phyloP scores from a whole-genome alignment of 768 basidiomycete genomes.

The Rhodotorula taiwanensis region DNA sequence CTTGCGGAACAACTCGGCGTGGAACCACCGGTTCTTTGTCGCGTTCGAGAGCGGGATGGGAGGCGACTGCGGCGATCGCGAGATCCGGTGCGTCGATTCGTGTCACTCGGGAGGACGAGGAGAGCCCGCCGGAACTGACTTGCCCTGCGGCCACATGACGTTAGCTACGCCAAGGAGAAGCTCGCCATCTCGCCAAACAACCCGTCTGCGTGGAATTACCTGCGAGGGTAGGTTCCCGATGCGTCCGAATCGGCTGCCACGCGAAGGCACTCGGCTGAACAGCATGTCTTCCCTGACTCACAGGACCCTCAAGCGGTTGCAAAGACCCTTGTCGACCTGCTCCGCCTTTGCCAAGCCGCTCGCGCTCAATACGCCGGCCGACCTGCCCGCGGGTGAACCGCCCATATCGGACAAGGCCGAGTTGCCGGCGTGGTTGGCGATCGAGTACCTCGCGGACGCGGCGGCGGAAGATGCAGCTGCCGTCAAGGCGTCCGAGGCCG shows the following conservation, averaged over 20 bases:
- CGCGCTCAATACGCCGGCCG: slow-evolving; percentile 43
- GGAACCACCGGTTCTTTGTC: slow-evolving; percentile 92
- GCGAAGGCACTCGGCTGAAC: too few relatives aligned
- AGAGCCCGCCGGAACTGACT: too few relatives aligned
- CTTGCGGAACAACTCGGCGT: slow-evolving; percentile 91
- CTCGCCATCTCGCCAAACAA: slow-evolving; percentile 87
- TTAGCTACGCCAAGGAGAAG: slow-evolving; percentile 71
- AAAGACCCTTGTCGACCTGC: slow-evolving; percentile 55
- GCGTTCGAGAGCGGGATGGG: slow-evolving; percentile 61
- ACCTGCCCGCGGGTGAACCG: slow-evolving; percentile 45
- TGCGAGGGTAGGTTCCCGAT: slow-evolving; percentile 54
- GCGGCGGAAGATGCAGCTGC: slow-evolving; percentile 15
- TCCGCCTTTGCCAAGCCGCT: slow-evolving; percentile 62
- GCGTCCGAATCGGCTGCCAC: too few relatives aligned
- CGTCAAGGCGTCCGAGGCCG: background rate
- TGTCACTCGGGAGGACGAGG: too few relatives aligned
- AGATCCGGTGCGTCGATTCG: slow-evolving; percentile 65
- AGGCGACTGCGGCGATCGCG: slow-evolving; percentile 59
- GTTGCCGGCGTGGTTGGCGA: slow-evolving; percentile 67
- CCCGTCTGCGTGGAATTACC: slow-evolving; percentile 92
- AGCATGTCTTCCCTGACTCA: background rate
- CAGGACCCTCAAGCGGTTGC: slow-evolving; percentile 59
- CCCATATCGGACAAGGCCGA: slow-evolving; percentile 69
- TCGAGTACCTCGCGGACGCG: slow-evolving; percentile 66
- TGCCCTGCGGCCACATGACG: background rate